Percentiles rank a stretch among this genome's conserved stretches.
phyloP scores from a whole-genome alignment of 1,284 basidiomycete species.

The Inonotus obliquus region DNA sequence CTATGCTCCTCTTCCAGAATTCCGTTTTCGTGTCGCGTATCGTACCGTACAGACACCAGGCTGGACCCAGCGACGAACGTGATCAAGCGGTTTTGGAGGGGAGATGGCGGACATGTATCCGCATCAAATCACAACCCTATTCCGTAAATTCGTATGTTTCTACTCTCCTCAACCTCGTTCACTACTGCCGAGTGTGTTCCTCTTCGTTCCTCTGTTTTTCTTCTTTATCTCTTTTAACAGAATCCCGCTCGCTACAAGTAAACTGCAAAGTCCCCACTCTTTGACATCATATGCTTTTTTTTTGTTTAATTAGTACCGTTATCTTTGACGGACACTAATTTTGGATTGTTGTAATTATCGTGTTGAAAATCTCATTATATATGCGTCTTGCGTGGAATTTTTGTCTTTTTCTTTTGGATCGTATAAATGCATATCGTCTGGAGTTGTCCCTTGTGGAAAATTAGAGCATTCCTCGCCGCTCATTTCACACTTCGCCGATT shows the following conservation, averaged over 20 bases:
- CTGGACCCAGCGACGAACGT: conserved; percentile 57
- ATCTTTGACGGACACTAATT: no score
- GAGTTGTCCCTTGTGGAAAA: no score
- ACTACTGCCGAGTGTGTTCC: no score
- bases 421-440: no score
- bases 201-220: background rate
- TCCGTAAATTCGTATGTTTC: background rate
- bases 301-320: no score
- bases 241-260: background rate
- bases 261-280: background rate
- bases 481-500: no score
- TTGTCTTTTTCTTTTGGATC: no score
- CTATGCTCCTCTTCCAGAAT: conserved; percentile 37
- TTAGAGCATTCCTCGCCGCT: no score
- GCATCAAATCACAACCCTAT: background rate
- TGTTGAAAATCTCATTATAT: no score
- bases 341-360: no score
- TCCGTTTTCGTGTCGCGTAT: conserved; percentile 53
- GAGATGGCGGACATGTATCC: conserved; percentile 1
- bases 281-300: no score
- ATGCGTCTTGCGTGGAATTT: no score
- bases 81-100: conserved; percentile 31
- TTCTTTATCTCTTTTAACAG: background rate
- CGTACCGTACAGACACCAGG: conserved; percentile 50
- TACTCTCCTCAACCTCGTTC: background rate